phyloP scores from a whole-genome alignment of 164 flowering plant species.

The Macadamia integrifolia region DNA sequence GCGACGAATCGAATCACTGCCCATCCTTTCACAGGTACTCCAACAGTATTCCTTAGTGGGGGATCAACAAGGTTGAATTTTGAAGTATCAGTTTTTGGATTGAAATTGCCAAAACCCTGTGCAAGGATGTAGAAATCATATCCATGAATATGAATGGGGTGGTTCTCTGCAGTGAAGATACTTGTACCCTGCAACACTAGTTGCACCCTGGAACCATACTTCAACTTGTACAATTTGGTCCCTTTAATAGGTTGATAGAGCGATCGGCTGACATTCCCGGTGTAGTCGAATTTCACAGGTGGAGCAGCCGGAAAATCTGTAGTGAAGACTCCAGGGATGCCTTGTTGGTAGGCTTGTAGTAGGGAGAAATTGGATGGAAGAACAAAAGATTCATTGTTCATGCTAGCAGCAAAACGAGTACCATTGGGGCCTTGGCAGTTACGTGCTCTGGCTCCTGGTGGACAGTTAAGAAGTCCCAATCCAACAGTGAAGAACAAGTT shows the following conservation, averaged over 20 bases:
- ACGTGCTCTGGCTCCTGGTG: conserved; percentile 17
- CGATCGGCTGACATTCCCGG: conserved; percentile 64
- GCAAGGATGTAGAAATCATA: conserved; percentile 79
- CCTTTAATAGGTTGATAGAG: conserved; percentile 64
- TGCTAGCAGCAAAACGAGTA: conserved; percentile 82
- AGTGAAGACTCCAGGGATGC: conserved; percentile 59
- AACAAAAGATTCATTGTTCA: conserved; percentile 81
- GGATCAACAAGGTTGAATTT: conserved; percentile 81
- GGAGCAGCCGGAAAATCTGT: conserved; percentile 69
- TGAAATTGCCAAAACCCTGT: conserved; percentile 72
- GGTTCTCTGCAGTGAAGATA: conserved; percentile 64
- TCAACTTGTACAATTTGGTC: conserved; percentile 56
- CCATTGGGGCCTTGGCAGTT: conserved; percentile 62
- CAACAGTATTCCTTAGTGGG: conserved; percentile 67
- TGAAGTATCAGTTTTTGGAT: conserved; percentile 42
- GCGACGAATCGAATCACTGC: conserved; percentile 79
- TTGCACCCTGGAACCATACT: conserved; percentile 64
- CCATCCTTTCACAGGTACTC: conserved; percentile 77
- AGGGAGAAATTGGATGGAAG: conserved; percentile 67
- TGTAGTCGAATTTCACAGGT: conserved; percentile 60
- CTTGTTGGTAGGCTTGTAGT: conserved; percentile 59
- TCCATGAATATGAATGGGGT: conserved; percentile 83
- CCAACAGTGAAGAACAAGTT: conserved; percentile 73
- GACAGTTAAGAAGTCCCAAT: conserved; percentile 63
- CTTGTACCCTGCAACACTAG: conserved; percentile 72